phyloP scores from a whole-genome alignment of 352 stramenopile genomes.

The Phytopythium vexans region DNA sequence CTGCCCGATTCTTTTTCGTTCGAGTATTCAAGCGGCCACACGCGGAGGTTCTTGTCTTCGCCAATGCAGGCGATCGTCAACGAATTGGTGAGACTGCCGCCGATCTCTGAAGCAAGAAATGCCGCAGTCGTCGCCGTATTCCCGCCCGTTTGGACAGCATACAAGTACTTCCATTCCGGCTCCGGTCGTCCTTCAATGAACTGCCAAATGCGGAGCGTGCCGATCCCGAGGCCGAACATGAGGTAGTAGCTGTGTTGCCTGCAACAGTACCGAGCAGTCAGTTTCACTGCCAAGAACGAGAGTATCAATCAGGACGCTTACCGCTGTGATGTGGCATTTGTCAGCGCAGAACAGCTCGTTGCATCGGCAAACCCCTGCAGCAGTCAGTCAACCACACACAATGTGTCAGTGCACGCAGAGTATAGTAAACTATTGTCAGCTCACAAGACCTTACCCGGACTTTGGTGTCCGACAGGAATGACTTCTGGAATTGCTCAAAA shows the following conservation, averaged over 20 bases:
- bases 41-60: constrained; percentile 56
- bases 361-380: constrained; percentile 74
- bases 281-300: not conserved
- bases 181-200: constrained; percentile 43
- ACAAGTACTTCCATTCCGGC: constrained; percentile 50
- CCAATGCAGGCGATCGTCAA: constrained; percentile 46
- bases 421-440: not conserved
- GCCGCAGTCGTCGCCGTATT: constrained; percentile 53
- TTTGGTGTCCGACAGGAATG: constrained; percentile 54
- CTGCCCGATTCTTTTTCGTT: constrained; percentile 2
- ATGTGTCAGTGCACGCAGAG: constrained; percentile 2
- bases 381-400: constrained; percentile 5
- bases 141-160: constrained; percentile 42
- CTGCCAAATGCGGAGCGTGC: constrained; percentile 69
- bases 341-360: constrained; percentile 25
- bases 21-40: constrained; percentile 60
- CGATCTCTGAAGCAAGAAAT: constrained; percentile 41
- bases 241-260: constrained; percentile 50
- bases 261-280: not conserved
- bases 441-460: constrained; percentile 39
- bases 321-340: constrained; percentile 6
- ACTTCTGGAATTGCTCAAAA: constrained; percentile 77
- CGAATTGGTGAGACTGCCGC: too few relatives aligned
- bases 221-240: constrained; percentile 66
- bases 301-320: constrained; percentile 9